Base-by-base conservation (phyloP, 2,329 filamentous ascomycete species). In the Paecilomyces dactylethromorphus region DNA sequence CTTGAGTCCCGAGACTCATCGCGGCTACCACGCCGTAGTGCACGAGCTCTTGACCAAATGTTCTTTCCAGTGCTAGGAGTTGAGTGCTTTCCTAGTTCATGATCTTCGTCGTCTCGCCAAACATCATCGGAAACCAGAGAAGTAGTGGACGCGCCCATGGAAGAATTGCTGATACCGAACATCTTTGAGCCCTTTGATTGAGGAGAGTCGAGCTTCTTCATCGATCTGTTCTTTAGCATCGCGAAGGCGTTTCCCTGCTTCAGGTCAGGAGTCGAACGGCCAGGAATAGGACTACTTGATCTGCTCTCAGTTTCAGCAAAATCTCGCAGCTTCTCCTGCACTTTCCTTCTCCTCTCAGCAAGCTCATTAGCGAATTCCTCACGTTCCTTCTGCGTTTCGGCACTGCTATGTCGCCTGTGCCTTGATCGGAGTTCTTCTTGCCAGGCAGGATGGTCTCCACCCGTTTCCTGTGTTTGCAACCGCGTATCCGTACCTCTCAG, bases 281-380 rank as follows among this genome's bases (percentile, higher is more conserved):
- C 70, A 33, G 74, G 69, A 3, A 65, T 69, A n/a, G 78, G 77
- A 60, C 78, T 80, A 45, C 67, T 70, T 3, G 78, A 77, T 56
- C 77, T 68, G 59, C 75, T 79, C 55, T 76, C 75, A 56, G 61
- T 71, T 51, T 79, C 78, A 10, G 71, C 72, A 39, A 77, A 73
- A 50, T 69, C 76, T 57, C 73, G 74, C 21, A 81, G 64, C 59
- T 79, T 79, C 61, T 81, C 79, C 62, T 80, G 77, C 53, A 81
- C 78, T 58, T 71, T 76, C 55, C 73, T 71, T 56, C 78, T 73
- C 56, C 79, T 71, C 65, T 80, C 76, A 1, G 79, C 79, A 15
- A 81, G 68, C 61, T 81, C 79, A 35, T 74, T 75, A 8, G 74
- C 78, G 58, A 81, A 79, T 29, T 77, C 78, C 59, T 79, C 76